Conservation (phyloP, 139 green algal species). For the Tetraselmis striata region DNA sequence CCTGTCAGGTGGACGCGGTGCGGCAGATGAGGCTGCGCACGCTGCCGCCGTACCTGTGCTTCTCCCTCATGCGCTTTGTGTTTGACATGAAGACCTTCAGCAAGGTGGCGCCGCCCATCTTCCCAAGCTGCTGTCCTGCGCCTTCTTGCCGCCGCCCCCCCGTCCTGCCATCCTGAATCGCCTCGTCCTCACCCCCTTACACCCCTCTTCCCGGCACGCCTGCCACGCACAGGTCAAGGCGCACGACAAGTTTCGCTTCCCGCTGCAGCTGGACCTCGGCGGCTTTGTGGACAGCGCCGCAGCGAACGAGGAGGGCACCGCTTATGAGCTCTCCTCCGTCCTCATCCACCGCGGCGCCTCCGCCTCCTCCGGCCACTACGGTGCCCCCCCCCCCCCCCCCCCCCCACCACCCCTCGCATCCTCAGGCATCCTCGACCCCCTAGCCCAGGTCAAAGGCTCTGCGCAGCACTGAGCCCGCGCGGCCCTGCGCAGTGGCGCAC, state of each 20-base stretch:
- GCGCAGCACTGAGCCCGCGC: too few relatives aligned
- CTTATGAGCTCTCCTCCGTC: conserved; percentile 69
- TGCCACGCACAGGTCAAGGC: conserved; percentile 76
- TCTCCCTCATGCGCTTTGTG: conserved; percentile 87
- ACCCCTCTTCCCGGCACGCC: background rate
- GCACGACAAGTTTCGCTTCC: conserved; percentile 71
- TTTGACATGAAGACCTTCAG: conserved; percentile 60
- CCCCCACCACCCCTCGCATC: too few relatives aligned
- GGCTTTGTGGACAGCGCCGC: conserved; percentile 14
- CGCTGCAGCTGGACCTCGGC: conserved; percentile 53
- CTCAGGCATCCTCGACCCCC: too few relatives aligned
- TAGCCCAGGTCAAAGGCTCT: too few relatives aligned
- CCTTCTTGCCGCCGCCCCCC: background rate
- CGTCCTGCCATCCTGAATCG: too few relatives aligned
- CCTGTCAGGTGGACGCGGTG: conserved; percentile 51
- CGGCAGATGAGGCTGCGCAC: conserved; percentile 52
- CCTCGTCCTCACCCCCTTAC: background rate
- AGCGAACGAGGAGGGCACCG: background rate
- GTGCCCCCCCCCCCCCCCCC: conserved; percentile 26
- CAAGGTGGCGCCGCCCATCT: background rate
- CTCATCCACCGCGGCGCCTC: conserved; percentile 79
- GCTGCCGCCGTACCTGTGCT: conserved; percentile 73
- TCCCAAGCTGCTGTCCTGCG: too few relatives aligned
- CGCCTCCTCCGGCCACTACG: conserved; percentile 78
- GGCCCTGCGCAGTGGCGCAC: background rate